Base-by-base conservation (phyloP, 257 asterid genomes). In the Nicotiana knightiana region DNA sequence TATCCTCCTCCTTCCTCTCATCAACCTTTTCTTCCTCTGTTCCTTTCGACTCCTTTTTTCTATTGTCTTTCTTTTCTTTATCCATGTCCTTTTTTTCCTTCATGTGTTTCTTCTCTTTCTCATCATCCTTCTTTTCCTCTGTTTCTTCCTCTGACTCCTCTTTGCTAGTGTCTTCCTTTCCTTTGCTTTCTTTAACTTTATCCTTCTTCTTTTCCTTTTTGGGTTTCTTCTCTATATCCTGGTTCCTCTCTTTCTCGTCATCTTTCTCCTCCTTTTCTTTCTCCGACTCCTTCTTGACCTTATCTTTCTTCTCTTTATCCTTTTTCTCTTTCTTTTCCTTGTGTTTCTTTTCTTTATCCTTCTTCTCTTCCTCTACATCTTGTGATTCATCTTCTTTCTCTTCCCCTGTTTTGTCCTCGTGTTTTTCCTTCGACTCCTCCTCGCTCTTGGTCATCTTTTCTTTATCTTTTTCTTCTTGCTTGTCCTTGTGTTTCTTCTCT, bases 261-360 rank as follows among this genome's bases (percentile, higher is more conserved):
- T 79, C 64, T 28, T 83, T 37, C 21, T 15, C 67, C 76, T 81
- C 76, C 81, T 87, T 57, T 1, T 26, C 61, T 43, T 84, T 63
- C 75, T 82, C 58, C 48, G 66, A 1, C 11, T 64, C 63, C 59
- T 85, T 76, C 80, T 85, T 84, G 11, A 76, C 63, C 57, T 77
- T 84, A 65, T 81, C 84, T 28, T 70, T 83, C 39, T 81, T 35
- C 51, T 75, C 79, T 84, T 81, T 84, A 1, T 35, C 61, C 85
- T 82, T 81, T 57, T 24, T 76, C 21, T 80, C 68, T 39, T 46
- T 55, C 21, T 4, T 81, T 35, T 37, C 54, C 30, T 59, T 67
- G 62, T 80, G 48, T 66, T 4, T 35, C 37, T 33, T 33, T 5
- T 33, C 37, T 33, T 33, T 33, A 33, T 33, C 37, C 37, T 71